Conservation (phyloP, 805 yeast genomes). For the Cyberlindnera subsufficiens region DNA sequence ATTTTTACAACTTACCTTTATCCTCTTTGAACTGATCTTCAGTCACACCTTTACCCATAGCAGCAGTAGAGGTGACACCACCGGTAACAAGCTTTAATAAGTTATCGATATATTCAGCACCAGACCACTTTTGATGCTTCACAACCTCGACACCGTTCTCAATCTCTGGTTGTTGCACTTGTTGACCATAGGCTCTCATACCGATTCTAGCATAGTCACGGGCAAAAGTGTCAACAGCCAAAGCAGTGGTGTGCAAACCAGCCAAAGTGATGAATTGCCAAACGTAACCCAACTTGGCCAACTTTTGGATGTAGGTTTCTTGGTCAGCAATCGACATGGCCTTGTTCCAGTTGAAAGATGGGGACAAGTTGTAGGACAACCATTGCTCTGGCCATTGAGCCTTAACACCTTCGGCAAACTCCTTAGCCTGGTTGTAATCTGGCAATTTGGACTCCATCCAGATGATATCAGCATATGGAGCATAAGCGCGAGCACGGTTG, state of each 20-base stretch:
- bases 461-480: constrained; percentile 90
- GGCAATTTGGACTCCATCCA: constrained; percentile 99
- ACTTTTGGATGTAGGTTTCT: constrained; percentile 81
- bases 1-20: constrained; percentile 9
- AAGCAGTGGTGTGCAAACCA: constrained; percentile 92
- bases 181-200: constrained; percentile 92
- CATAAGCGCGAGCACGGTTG: constrained; percentile 91
- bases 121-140: constrained; percentile 98
- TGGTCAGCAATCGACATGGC: constrained; percentile 88
- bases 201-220: constrained; percentile 74
- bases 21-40: constrained; percentile 81
- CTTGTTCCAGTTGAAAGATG: constrained; percentile 96
- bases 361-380: constrained; percentile 95
- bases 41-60: constrained; percentile 98
- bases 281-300: constrained; percentile 84
- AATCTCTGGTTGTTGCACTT: constrained; percentile 83
- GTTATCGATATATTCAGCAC: constrained; percentile 94
- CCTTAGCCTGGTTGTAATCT: constrained; percentile 88
- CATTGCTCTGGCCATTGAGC: constrained; percentile 81
- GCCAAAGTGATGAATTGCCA: constrained; percentile 99
- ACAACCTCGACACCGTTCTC: constrained; percentile 89
- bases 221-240: constrained; percentile 83
- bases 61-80: constrained; percentile 93
- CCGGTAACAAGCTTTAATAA: constrained; percentile 87
- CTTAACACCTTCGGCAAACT: constrained; percentile 89